Base-by-base conservation (phyloP, 176 grass and related monocot species). In the Otatea glauca region DNA sequence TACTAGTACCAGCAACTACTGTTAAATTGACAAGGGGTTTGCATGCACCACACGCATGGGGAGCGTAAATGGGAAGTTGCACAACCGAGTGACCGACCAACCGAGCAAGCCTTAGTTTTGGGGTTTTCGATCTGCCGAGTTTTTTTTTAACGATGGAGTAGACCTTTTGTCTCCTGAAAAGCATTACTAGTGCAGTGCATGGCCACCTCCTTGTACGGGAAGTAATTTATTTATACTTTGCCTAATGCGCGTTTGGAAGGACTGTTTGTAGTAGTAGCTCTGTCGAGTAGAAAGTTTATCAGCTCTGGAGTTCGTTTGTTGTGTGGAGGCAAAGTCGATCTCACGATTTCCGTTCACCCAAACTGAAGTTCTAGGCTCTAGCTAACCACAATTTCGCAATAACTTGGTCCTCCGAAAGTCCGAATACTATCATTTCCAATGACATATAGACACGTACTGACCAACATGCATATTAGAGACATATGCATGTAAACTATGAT, bases 161-260 rank as follows among this genome's bases (percentile, higher is more conserved):
- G 76, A 75, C 61, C 49, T 89, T 79, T 49, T 81, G 71, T 86
- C 88, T 76, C 51, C 70, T n/a, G 13, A 43, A 74, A 84, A 80
- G 81, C 41, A 1, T 54, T 79, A 10, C 70, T 20, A 66, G 77
- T 21, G 76, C 24, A 70, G 65, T 80, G 82, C 88, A 53, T 21
- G 80, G 77, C 77, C 82, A 63, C 32, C 75, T 60, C 41, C 16
- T 81, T 62, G 68, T 87, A 79, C 81, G 75, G 75, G 68, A 74
- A 41, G 13, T 11, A 74, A 80, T 37, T 75, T 75, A 78, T 74
- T 38, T 69, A 72, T 5, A 7, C 43, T 88, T 51, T 35, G 54
- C 54, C 29, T 71, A 68, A 62, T 77, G 80, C 7, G 9, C 64
- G 25, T 70, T 9, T 50, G 5, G 71, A 50, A 25, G 24, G 4